phyloP scores from a whole-genome alignment of 495 filamentous ascomycete species.

The Emericellopsis terricola region DNA sequence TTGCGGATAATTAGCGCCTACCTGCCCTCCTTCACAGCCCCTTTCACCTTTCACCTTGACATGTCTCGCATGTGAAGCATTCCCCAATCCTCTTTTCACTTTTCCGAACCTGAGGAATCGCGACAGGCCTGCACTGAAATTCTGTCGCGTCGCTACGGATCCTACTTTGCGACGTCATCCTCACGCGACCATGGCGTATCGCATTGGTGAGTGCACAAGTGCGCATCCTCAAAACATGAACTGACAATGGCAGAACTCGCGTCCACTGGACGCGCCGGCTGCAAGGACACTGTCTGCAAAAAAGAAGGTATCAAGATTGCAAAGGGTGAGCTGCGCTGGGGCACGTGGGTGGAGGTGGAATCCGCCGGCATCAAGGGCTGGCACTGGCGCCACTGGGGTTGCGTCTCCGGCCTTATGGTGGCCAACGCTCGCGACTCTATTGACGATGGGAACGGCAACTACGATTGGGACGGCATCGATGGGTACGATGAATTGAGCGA shows the following conservation, averaged over 20 bases:
- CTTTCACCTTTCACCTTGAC: too few relatives aligned
- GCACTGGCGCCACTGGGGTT: conserved; percentile 77
- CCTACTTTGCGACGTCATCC: too few relatives aligned
- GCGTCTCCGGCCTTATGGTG: conserved; percentile 48
- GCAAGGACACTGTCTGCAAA: conserved; percentile 51
- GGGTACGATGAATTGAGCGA: conserved; percentile 51
- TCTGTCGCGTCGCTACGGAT: too few relatives aligned
- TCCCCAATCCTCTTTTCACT: too few relatives aligned
- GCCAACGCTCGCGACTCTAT: conserved; percentile 31
- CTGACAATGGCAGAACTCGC: conserved; percentile 33
- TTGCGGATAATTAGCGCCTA: too few relatives aligned
- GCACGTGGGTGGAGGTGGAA: conserved; percentile 39
- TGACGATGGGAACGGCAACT: conserved; percentile 13
- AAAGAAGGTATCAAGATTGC: conserved; percentile 43
- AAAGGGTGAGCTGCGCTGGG: conserved; percentile 60
- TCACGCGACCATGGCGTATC: conserved; percentile 14
- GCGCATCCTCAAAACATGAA: not conserved
- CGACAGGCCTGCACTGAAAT: too few relatives aligned
- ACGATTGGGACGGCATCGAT: conserved; percentile 34
- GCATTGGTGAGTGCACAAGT: conserved; percentile 13
- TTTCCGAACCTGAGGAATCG: too few relatives aligned
- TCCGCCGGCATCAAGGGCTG: conserved; percentile 27
- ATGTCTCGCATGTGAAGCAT: too few relatives aligned
- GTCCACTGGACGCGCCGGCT: conserved; percentile 42
- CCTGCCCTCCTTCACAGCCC: too few relatives aligned